Evolutionary conservation across 2,329 filamentous ascomycete genomes (phyloP), one percentile per base, ranked within the genome.

Genomic region (Sporothrix pseudoabietina): DNA sequence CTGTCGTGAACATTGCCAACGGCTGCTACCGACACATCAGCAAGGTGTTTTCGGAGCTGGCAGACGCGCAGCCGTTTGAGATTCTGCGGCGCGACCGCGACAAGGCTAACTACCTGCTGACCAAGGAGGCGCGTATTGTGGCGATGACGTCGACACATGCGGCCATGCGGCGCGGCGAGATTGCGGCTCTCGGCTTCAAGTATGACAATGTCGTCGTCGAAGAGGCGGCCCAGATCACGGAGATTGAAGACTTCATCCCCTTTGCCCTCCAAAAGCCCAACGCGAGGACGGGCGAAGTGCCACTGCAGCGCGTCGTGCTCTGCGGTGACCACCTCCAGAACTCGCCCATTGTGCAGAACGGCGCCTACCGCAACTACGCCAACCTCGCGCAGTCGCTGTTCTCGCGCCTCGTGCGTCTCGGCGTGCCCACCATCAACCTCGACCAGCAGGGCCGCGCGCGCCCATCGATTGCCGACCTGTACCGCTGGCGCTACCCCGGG

Each of bases 101-200:
- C 80, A 98, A 97, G 83, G 92, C 94, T 70, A 98, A 98, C 81
- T 99, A 99, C 79, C 89, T 99, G 6, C 88, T 99, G 47, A 92
- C 94, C 6, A 98, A 94, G 78, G 95, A 98, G 82, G 97, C 97
- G n/a, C 91, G 96, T 49, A 96, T 99, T 75, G 91, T 99, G 76
- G 97, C 96, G 73, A 99, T 99, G 97, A 99, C 96, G 22, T 97
- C 94, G 4, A 99, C 97, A 0, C 96, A 99, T 81, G 97, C 96
- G 4, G 96, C 96, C 1, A 99, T 99, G 87, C 90, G 94, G 75
- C 87, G 95, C 75, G 90, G 93, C 76, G 95, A 98, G 78, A 98
- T 99, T 78, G 92, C 94, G 0, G 87, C 89, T 19, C 87, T 98
- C n/a, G 94, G 94, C 19, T 99, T 99, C 82, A 93, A 94, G 77